These are phyloP conservation scores for Coemansia reversa DNA, from an alignment of 192 early-diverging fungal species.

Conservation along the genomic window DNA sequence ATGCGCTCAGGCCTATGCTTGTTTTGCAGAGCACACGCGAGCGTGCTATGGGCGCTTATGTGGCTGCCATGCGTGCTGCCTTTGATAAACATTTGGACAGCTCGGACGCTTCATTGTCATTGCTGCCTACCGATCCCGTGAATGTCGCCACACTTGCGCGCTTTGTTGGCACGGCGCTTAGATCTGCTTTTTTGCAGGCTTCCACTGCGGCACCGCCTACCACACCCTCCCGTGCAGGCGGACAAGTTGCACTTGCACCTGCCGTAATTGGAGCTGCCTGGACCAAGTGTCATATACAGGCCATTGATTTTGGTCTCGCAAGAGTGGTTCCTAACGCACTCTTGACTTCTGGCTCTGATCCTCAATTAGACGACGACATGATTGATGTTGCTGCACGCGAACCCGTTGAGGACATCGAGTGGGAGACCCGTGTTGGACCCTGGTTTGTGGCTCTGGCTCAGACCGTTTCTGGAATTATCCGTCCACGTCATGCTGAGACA, in stretches of 20 bases:
- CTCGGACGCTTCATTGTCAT: background rate
- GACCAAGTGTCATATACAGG: constrained; percentile 20
- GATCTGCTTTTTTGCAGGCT: constrained; percentile 3
- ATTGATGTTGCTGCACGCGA: constrained; percentile 5
- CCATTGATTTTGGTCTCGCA: constrained; percentile 26
- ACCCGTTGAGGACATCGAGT: constrained; percentile 9
- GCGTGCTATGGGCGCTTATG: constrained; percentile 14
- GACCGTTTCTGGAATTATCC: constrained; percentile 40
- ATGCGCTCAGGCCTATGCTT: constrained; percentile 29
- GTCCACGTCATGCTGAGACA: constrained; percentile 47
- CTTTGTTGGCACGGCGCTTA: constrained; percentile 32
- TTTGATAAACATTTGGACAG: constrained; percentile 6
- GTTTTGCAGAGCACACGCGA: constrained; percentile 19
- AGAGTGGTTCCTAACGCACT: constrained; percentile 3
- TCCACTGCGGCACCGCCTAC: background rate
- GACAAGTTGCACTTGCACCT: constrained; percentile 22
- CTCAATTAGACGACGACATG: constrained; percentile 3
- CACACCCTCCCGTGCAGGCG: constrained; percentile 1
- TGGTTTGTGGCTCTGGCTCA: constrained; percentile 51
- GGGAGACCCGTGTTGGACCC: constrained; percentile 27
- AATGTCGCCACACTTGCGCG: constrained; percentile 41
- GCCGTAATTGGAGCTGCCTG: constrained; percentile 39
- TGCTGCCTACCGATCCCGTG: constrained; percentile 15
- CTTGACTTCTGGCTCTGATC: background rate
- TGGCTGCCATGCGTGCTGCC: constrained; percentile 28